Base-by-base conservation (phyloP, 2,329 filamentous ascomycete species). In the Colletotrichum sidae region DNA sequence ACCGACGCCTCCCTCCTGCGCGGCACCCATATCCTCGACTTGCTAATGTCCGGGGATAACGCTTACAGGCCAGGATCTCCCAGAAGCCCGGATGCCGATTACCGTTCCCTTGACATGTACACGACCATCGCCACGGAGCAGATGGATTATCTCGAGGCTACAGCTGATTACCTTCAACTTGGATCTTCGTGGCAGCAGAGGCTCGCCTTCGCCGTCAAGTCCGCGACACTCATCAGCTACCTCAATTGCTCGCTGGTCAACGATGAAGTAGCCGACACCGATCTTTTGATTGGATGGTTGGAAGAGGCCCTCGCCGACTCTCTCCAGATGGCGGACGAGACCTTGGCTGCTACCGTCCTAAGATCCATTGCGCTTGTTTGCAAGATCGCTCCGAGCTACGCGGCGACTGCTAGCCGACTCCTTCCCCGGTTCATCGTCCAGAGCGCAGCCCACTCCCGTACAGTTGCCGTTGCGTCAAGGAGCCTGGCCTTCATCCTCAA, bases 371-470 rank as follows among this genome's bases (percentile, higher is more conserved):
- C 93, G 6, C 83, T 97, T 51, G 83, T 97, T 25, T 93, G 94
- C 60, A 90, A 89, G 70, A 83, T 93, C 37, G 92, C 91, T 9
- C 88, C 92, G 6, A 81, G 86, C 2, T 90, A 91, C 69, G 92
- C 94, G 11, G 88, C 92, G 2, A 89, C 84, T 66, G 86, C 96
- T 57, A 94, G 92, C 72, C 89, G 92, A 38, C 87, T 93, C 15
- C 83, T 99, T 46, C 90, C 96, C 47, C 88, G 92, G 46, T 94
- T 97, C 70, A 92, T 99, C 65, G 93, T 97, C 1, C 94, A 97
- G 75, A 90, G 92, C 59, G 87, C 89, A 17, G 88, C 92, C 41
- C 87, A 88, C 60, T 86, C 88, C 13, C 82, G 86, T 35, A 92
- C 89, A 11, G 90, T 96, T 47, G 84, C 84, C 2, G 85, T 95